Conservation (phyloP, 805 yeast species). For the Kazachstania kunashirensis region DNA sequence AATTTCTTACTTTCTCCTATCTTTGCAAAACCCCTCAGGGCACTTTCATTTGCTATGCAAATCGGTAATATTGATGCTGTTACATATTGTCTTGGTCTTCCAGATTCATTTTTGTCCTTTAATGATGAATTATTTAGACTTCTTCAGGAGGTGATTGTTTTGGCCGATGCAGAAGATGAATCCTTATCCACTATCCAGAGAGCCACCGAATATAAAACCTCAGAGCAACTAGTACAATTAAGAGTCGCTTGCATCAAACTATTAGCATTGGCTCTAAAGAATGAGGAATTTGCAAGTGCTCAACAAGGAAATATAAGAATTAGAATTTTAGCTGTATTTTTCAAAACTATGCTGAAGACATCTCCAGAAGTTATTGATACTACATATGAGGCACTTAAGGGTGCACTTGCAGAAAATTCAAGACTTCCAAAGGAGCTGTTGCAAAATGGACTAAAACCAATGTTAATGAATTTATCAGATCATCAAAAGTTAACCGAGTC, state of each 20-base stretch:
- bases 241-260: conserved; percentile 84
- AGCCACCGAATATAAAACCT: conserved; percentile 74
- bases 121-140: conserved; percentile 83
- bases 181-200: conserved; percentile 82
- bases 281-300: conserved; percentile 70
- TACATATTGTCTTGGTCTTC: conserved; percentile 77
- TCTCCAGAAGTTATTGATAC: conserved; percentile 86
- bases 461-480: conserved; percentile 89
- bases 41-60: conserved; percentile 97
- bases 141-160: conserved; percentile 79
- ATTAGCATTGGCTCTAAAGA: conserved; percentile 72
- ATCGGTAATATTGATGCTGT: conserved; percentile 97
- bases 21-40: conserved; percentile 92
- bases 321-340: conserved; percentile 83
- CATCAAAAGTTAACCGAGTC: conserved; percentile 82
- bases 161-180: conserved; percentile 97
- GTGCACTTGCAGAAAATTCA: conserved; percentile 74
- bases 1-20: conserved; percentile 80
- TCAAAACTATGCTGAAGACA: conserved; percentile 80
- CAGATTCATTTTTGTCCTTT: conserved; percentile 71
- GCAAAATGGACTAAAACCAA: conserved; percentile 93
- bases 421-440: conserved; percentile 86
- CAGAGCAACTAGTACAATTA: conserved; percentile 77
- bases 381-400: conserved; percentile 78
- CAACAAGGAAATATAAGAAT: conserved; percentile 72